Evolutionary conservation across 768 basidiomycete species (phyloP).

Genomic region (Trametes punicea): DNA sequence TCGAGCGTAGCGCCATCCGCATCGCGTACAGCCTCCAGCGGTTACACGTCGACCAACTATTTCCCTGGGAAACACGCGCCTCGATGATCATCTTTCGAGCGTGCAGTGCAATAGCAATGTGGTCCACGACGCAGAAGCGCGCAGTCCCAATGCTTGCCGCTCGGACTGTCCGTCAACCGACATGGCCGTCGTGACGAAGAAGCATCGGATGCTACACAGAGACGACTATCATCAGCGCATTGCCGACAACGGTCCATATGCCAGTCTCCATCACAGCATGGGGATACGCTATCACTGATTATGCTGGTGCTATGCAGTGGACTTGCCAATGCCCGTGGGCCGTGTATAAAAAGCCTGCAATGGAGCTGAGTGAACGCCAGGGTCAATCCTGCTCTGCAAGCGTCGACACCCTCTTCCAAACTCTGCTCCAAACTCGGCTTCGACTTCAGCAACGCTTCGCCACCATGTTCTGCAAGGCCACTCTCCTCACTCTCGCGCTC

Average conservation of each 20-base stretch:
- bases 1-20: background rate
- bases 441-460: background rate
- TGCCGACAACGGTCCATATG: background rate
- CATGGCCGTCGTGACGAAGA: background rate
- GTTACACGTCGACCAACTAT: background rate
- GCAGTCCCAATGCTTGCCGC: background rate
- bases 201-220: background rate
- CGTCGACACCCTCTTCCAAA: background rate
- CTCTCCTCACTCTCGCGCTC: conserved; percentile 17
- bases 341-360: background rate
- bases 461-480: conserved; percentile 22
- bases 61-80: background rate
- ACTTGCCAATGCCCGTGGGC: background rate
- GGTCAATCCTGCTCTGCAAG: background rate
- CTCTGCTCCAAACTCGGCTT: no score
- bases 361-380: background rate
- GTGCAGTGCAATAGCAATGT: background rate
- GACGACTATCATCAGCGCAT: background rate
- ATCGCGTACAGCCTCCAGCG: background rate
- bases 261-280: background rate
- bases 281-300: no score
- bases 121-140: background rate
- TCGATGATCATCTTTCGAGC: background rate
- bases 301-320: no score
- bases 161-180: background rate